Evolutionary conservation across 495 filamentous ascomycete genomes (phyloP).

Genomic region (Xylaria castorea): DNA sequence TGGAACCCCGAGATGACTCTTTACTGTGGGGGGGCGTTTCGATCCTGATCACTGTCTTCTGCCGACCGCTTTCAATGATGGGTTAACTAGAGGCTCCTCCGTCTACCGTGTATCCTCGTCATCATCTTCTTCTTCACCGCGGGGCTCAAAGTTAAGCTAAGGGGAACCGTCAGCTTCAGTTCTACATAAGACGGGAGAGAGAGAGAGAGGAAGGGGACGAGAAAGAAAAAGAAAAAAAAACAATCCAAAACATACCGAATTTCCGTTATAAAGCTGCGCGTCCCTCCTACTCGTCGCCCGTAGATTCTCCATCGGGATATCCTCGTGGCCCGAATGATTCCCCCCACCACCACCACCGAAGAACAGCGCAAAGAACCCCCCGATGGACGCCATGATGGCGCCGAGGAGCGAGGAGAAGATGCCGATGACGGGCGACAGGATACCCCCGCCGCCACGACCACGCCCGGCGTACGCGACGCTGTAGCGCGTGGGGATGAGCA

Average conservation of each 20-base stretch:
- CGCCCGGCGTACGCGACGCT: conserved; percentile 63
- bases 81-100: not conserved
- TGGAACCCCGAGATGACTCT: not conserved
- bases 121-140: conserved; percentile 60
- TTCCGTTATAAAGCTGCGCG: conserved; percentile 85
- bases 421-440: conserved; percentile 52
- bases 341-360: conserved; percentile 36
- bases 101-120: conserved; percentile 26
- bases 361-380: conserved; percentile 40
- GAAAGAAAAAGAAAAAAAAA: too few relatives aligned
- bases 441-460: conserved; percentile 24
- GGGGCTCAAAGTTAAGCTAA: conserved; percentile 79
- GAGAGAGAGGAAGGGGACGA: not conserved
- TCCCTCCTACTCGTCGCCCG: conserved; percentile 42
- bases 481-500: conserved; percentile 75
- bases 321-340: conserved; percentile 13
- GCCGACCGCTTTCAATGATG: not conserved
- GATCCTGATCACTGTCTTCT: not conserved
- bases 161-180: not conserved
- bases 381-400: conserved; percentile 39
- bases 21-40: not conserved
- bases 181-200: not conserved
- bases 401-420: conserved; percentile 65
- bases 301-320: conserved; percentile 27
- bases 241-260: conserved; percentile 70